Base-by-base conservation (phyloP, 2,329 filamentous ascomycete species). In the Thelonectria rubi region DNA sequence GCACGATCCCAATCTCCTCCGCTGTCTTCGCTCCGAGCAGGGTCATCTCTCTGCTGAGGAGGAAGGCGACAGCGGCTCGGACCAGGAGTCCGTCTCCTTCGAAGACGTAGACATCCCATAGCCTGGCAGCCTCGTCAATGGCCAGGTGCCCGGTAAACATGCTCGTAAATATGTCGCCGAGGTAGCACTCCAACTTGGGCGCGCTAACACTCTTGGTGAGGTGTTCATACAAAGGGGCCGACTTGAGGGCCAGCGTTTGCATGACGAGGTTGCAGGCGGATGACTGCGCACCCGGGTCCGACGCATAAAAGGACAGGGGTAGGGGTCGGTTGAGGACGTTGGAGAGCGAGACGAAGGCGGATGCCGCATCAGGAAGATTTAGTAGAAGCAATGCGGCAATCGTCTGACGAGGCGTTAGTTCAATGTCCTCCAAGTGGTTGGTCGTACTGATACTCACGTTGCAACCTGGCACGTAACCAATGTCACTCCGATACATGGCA, bases 91-190 rank as follows among this genome's bases (percentile, higher is more conserved):
- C 81, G 65, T 96, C 92, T 24, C 91, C 91, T 72, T 96, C 92
- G 66, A 96, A 93, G 3, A 91, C 87, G 67, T 92, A 93, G 0
- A 94, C 86, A 65, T 96, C 92, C 91, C 91, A 94, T 12, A 95
- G 77, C 2, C 92, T 81, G 1, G 88, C 86, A 4, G 88, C 90
- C 67, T 91, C 85, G 69, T 94, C 91, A 15, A 93, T 82, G 8
- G 84, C 84, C 4, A 92, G 77, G 40, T 85, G 80, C 15, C 78
- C 76, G 0, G 89, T 89, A 73, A 92, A 91, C 6, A 93, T 78
- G 15, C 81, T 82, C 6, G 84, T 84, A 69, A 92, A 91, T 53
- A 91, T 78, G 14, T 82, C 78, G 26, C 82, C 76, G 7, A 93
- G 79, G 66, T 88, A 91, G 17, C 76, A 65, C 52, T 87, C 78